Conservation (phyloP, 2,329 filamentous ascomycete genomes). For the Aspergillus vadensis region DNA sequence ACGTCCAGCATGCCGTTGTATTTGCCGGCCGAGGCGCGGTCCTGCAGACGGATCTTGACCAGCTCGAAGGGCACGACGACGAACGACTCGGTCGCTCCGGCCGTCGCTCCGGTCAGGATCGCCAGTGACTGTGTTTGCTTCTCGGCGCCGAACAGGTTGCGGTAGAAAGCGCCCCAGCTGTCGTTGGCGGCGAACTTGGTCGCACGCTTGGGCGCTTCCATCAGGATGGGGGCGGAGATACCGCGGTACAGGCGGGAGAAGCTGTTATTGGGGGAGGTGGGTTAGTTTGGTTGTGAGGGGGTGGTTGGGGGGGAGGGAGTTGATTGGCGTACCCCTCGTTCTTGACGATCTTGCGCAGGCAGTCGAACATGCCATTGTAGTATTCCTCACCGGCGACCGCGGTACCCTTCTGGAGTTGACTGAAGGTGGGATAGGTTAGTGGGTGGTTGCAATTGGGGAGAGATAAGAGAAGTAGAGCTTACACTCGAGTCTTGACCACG, state of each 20-base stretch:
- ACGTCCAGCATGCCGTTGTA: conserved; percentile 58
- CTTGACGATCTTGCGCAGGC: conserved; percentile 94
- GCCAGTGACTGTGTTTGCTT: conserved; percentile 93
- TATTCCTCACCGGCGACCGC: conserved; percentile 70
- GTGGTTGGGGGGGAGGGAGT: background rate
- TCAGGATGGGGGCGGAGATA: conserved; percentile 92
- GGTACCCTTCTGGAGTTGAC: conserved; percentile 80
- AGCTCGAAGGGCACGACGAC: conserved; percentile 98
- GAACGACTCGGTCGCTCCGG: conserved; percentile 92
- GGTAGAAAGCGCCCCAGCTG: conserved; percentile 95
- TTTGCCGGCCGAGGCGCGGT: conserved; percentile 85
- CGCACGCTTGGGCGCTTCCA: conserved; percentile 95
- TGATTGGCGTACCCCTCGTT: conserved; percentile 77
- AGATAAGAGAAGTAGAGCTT: conserved; percentile 47
- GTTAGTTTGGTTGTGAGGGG: background rate
- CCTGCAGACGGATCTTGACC: conserved; percentile 96
- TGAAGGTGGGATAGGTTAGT: conserved; percentile 38
- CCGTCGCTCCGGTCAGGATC: conserved; percentile 88
- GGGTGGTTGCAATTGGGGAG: conserved; percentile 7
- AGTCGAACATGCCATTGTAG: conserved; percentile 98
- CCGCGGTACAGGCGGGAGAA: conserved; percentile 91
- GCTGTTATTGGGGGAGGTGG: conserved; percentile 46
- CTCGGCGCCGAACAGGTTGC: conserved; percentile 75
- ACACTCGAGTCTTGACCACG: conserved; percentile 97
- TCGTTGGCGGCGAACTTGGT: conserved; percentile 99